Evolutionary conservation across 2,329 filamentous ascomycete species (phyloP), one percentile per base, ranked within the genome.

Genomic region (Rhinocladiella similis): DNA sequence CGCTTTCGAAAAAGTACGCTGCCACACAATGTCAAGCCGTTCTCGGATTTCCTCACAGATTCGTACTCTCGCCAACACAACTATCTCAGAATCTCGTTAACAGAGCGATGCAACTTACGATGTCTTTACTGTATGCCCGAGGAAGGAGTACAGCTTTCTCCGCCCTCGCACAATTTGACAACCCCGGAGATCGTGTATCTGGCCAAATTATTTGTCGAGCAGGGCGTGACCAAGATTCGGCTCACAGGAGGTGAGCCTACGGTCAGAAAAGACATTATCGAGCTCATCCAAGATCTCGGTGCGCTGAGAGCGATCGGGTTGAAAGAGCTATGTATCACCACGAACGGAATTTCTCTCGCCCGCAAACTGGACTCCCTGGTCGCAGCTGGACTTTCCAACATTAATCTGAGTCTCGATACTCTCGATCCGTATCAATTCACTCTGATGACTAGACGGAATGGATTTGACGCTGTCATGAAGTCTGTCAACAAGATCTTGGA

Each of bases 111-210:
- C 74, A 99, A 99, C 69, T 80, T 99, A 59, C 89, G 94, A 63
- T 99, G 94, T 75, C 77, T 95, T 56, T 99, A 99, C 76, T 99
- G 94, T 76, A 99, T 99, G 94, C 94, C 94, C 1, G 92, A 96
- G 74, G 90, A 96, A 75, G 94, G 94, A 16, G 87, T 99, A 4
- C 85, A 89, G 16, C 83, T 97, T 39, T 97, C 93, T 0, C 93
- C 93, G 1, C 78, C 84, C 9, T 79, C 80, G 20, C 84, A 91
- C 57, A 83, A 97, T 45, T 84, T 99, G 63, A 97, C 94, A 1
- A 95, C 90, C 0, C 89, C 94, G n/a, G 94, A 99, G 73, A 96
- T 97, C 61, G 80, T 92, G 66, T 89, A 97, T 70, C 80, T 99
- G 5, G 93, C 93, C 3, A 91, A 90, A 13, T 78, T 96, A 14